phyloP scores from a whole-genome alignment of 148 eudicot species.

The Salicornia ramosissima region DNA sequence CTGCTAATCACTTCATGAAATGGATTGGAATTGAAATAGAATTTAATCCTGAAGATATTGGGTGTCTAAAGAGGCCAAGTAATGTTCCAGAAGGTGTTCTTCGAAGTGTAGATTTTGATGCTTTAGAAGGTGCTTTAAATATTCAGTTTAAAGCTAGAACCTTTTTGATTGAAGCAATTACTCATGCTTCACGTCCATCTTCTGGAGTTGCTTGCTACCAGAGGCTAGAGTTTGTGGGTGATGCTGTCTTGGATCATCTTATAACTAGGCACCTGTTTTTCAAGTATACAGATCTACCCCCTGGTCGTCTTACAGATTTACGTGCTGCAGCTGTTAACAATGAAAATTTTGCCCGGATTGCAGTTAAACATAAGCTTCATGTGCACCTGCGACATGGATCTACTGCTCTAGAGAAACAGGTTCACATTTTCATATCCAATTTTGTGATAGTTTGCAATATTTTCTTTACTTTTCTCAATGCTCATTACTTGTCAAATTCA shows the following conservation, averaged over 20 bases:
- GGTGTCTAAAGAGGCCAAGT: conserved; percentile 41
- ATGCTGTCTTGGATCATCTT: conserved; percentile 96
- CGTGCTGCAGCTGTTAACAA: conserved; percentile 99
- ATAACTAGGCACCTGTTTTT: conserved; percentile 91
- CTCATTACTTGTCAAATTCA: not conserved
- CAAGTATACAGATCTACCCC: conserved; percentile 87
- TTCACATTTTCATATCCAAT: conserved; percentile 9
- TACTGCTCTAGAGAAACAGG: conserved; percentile 96
- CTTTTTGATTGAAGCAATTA: conserved; percentile 80
- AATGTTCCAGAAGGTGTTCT: conserved; percentile 65
- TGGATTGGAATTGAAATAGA: conserved; percentile 92
- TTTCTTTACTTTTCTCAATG: not conserved
- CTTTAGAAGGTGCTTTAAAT: conserved; percentile 66
- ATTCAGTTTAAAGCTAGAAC: conserved; percentile 56
- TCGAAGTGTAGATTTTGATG: conserved; percentile 64
- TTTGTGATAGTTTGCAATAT: not conserved
- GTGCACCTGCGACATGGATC: conserved; percentile 92
- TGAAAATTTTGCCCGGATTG: conserved; percentile 97
- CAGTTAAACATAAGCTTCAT: conserved; percentile 88
- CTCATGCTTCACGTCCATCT: conserved; percentile 99
- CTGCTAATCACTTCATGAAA: conserved; percentile 95
- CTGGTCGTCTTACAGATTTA: conserved; percentile 94
- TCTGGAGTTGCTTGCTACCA: conserved; percentile 97
- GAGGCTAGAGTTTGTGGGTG: conserved; percentile 95
- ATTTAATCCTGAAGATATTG: conserved; percentile 57